Evolutionary conservation across 495 filamentous ascomycete genomes (phyloP).

Genomic region (Aspergillus ostianus): DNA sequence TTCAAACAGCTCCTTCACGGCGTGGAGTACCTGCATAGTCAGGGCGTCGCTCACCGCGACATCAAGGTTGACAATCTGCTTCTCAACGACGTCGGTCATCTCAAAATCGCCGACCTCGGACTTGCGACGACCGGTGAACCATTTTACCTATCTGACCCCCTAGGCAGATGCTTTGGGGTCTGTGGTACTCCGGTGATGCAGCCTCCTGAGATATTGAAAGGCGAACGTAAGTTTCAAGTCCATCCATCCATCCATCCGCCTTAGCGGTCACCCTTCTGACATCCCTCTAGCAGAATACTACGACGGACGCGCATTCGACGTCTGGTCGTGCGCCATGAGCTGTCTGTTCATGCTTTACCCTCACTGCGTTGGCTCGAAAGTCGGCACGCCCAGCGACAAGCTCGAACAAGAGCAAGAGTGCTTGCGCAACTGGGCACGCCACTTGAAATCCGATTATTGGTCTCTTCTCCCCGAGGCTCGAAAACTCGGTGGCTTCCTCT

Average conservation of each 20-base stretch:
- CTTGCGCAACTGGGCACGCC: conserved; percentile 65
- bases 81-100: conserved; percentile 61
- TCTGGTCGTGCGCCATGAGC: conserved; percentile 77
- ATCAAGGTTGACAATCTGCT: conserved; percentile 80
- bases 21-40: conserved; percentile 64
- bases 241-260: conserved; percentile 25
- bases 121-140: conserved; percentile 44
- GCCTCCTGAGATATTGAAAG: neutral
- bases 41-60: conserved; percentile 78
- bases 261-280: conserved; percentile 5
- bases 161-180: neutral
- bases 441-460: conserved; percentile 46
- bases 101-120: conserved; percentile 83
- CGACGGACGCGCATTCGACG: conserved; percentile 71
- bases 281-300: conserved; percentile 48
- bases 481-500: conserved; percentile 41
- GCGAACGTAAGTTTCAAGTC: neutral
- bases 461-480: conserved; percentile 52
- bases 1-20: conserved; percentile 79
- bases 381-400: neutral
- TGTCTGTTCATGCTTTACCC: conserved; percentile 63
- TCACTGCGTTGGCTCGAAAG: too few relatives aligned
- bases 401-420: conserved; percentile 41
- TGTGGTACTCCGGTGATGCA: neutral
- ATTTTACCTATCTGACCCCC: too few relatives aligned